Conservation (phyloP, 495 filamentous ascomycete species). For the Penicillium daleae region DNA sequence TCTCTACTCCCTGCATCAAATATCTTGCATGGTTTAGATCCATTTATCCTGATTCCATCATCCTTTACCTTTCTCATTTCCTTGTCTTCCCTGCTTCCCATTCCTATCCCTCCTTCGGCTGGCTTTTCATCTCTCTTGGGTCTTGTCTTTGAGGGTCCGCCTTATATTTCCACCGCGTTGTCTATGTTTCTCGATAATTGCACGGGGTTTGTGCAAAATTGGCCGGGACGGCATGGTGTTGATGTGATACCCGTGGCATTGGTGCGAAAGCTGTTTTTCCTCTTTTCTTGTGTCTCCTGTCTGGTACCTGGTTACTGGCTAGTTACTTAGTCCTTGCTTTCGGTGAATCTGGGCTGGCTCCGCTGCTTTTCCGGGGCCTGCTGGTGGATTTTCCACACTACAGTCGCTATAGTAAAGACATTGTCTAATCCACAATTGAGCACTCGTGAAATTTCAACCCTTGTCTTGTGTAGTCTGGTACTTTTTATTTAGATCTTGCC, state of each 20-base stretch:
- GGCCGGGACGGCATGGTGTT: constrained; percentile 25
- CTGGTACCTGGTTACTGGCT: neutral
- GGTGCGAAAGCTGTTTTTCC: constrained; percentile 23
- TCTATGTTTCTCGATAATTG: constrained; percentile 18
- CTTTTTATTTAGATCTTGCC: neutral
- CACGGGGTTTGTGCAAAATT: constrained; percentile 20
- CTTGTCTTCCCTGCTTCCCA: constrained; percentile 11
- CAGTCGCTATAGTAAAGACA: constrained; percentile 33
- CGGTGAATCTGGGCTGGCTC: constrained; percentile 11
- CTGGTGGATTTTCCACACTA: constrained; percentile 13
- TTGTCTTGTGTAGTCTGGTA: neutral
- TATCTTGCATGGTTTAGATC: constrained; percentile 27
- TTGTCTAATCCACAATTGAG: constrained; percentile 31
- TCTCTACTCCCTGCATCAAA: constrained; percentile 22
- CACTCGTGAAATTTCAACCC: constrained; percentile 6
- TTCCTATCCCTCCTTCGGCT: constrained; percentile 7
- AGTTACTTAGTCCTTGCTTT: neutral
- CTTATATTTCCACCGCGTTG: constrained; percentile 24
- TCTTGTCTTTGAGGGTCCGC: constrained; percentile 5
- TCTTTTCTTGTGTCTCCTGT: neutral
- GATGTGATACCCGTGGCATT: constrained; percentile 34
- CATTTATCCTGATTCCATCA: constrained; percentile 6
- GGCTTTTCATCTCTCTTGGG: constrained; percentile 12
- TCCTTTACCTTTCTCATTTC: constrained; percentile 19
- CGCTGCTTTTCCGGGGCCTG: constrained; percentile 4